A percentile compares a stretch with the other conserved stretches of the same genome.
Conservation (phyloP, 2,329 filamentous ascomycete genomes). For the Cladophialophora carrionii region DNA sequence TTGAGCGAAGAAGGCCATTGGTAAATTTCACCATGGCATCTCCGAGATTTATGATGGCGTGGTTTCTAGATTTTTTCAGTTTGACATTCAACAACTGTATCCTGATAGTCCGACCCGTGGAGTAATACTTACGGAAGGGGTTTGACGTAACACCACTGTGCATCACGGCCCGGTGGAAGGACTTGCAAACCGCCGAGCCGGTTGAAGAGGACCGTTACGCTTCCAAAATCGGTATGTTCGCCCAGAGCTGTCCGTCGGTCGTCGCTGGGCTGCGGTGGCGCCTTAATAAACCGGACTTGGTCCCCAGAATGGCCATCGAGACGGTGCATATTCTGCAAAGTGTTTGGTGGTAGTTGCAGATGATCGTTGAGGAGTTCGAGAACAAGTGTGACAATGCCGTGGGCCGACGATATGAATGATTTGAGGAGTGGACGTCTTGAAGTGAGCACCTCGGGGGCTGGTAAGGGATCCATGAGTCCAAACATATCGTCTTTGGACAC, state of each 20-base stretch:
- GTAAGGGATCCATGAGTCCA: constrained; percentile 45
- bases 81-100: background rate
- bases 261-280: constrained; percentile 52
- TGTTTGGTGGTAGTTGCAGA: constrained; percentile 49
- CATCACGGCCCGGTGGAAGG: constrained; percentile 48
- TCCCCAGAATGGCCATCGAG: constrained; percentile 52
- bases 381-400: constrained; percentile 52
- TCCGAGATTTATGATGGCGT: constrained; percentile 44
- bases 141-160: constrained; percentile 58
- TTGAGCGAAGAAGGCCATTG: constrained; percentile 47
- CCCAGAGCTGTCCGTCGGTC: constrained; percentile 52
- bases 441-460: constrained; percentile 49
- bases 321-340: constrained; percentile 53
- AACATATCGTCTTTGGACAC: constrained; percentile 59
- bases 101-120: background rate
- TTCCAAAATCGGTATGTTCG: constrained; percentile 62
- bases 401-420: constrained; percentile 52
- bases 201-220: constrained; percentile 61
- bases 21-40: constrained; percentile 52
- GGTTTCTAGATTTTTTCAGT: constrained; percentile 34
- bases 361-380: constrained; percentile 51
- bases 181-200: constrained; percentile 60
- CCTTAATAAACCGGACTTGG: constrained; percentile 59
- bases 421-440: constrained; percentile 45
- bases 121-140: constrained; percentile 46